Conservation (phyloP, 768 basidiomycete genomes). For the Hygrophoropsis aurantiaca region DNA sequence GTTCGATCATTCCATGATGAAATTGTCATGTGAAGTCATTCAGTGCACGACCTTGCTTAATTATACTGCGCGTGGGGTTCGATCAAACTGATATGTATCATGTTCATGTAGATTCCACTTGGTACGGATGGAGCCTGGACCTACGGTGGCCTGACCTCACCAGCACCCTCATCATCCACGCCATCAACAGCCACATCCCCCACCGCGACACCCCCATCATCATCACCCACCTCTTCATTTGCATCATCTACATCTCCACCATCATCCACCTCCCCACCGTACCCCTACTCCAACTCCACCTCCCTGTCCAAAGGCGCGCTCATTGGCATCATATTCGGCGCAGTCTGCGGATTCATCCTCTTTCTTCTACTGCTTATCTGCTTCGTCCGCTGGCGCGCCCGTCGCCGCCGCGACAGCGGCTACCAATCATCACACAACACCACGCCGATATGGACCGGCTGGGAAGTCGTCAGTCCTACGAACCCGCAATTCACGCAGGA, state of each 20-base stretch:
- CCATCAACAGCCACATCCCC: conserved; percentile 18
- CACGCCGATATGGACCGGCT: conserved; percentile 43
- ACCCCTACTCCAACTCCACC: conserved; percentile 20
- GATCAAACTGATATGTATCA: conserved; percentile 1
- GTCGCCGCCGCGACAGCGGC: conserved; percentile 14
- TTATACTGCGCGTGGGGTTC: not conserved
- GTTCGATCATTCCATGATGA: not conserved
- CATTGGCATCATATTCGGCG: conserved; percentile 41
- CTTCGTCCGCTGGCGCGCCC: conserved; percentile 29
- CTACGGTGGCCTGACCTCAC: conserved; percentile 72
- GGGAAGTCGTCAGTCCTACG: conserved; percentile 35
- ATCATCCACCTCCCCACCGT: conserved; percentile 22
- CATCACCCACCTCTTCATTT: conserved; percentile 21
- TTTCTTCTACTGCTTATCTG: conserved; percentile 47
- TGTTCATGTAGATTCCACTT: conserved; percentile 62
- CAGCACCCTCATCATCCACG: conserved; percentile 46
- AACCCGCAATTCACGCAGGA: conserved; percentile 24
- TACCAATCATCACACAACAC: conserved; percentile 7
- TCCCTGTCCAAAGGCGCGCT: conserved; percentile 30
- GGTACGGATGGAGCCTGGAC: conserved; percentile 61
- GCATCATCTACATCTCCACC: conserved; percentile 32
- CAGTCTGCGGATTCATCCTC: conserved; percentile 57
- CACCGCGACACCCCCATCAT: conserved; percentile 22
- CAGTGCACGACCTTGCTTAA: not conserved
- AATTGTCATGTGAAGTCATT: conserved; percentile 1